These are phyloP conservation scores for Microdochium paspali DNA, from an alignment of 2,329 filamentous ascomycete species.

Conservation along the genomic window DNA sequence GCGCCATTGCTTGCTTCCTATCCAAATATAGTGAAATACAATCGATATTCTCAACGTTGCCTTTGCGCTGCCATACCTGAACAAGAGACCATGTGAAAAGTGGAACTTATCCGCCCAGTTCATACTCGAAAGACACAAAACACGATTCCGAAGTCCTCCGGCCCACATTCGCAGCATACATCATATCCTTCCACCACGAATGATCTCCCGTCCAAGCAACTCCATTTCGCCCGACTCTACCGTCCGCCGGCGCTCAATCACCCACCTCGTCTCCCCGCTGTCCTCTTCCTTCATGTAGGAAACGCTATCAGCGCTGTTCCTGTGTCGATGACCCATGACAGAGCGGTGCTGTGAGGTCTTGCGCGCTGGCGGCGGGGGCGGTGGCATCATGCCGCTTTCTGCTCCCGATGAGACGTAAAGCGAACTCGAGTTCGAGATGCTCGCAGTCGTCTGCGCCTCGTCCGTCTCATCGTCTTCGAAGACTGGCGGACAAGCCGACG, in stretches of 20 bases:
- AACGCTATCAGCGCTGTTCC: conserved; percentile 56
- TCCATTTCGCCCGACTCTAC: conserved; percentile 56
- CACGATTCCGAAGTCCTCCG: background rate
- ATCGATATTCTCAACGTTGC: no score
- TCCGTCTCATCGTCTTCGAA: conserved; percentile 26
- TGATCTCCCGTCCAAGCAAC: conserved; percentile 54
- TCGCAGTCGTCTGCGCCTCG: conserved; percentile 13
- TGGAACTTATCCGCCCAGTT: no score
- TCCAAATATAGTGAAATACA: no score
- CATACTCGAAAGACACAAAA: no score
- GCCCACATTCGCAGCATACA: conserved; percentile 10
- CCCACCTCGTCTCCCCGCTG: conserved; percentile 52
- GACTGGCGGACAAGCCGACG: conserved; percentile 25
- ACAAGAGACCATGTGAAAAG: no score
- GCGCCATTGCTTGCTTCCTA: no score
- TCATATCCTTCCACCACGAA: conserved; percentile 44
- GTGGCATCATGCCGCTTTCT: conserved; percentile 12
- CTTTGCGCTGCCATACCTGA: no score
- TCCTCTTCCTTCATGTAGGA: conserved; percentile 58
- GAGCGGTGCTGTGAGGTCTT: background rate
- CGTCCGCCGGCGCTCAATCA: conserved; percentile 58
- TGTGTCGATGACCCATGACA: conserved; percentile 31
- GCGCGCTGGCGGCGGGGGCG: conserved; percentile 2
- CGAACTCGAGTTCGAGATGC: background rate
- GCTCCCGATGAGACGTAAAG: background rate